A percentile compares a stretch with the other conserved stretches of the same genome.
These are phyloP conservation scores for Delphinella strobiligena DNA, from an alignment of 2,329 filamentous ascomycete genomes.

Conservation along the genomic window DNA sequence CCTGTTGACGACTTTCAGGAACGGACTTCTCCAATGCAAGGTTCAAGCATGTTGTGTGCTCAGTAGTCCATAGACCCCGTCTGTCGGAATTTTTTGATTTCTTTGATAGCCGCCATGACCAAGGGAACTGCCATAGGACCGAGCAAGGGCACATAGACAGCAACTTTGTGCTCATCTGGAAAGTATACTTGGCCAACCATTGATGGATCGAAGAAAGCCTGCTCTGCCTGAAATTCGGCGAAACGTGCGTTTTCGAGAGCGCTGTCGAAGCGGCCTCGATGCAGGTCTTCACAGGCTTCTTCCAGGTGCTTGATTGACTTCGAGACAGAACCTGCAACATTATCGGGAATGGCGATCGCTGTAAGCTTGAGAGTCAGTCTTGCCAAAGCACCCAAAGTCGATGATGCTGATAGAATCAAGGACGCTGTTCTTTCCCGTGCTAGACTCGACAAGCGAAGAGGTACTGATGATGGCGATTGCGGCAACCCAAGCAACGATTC, in stretches of 20 bases:
- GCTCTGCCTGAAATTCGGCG: conserved; percentile 80
- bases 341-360: conserved; percentile 80
- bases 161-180: conserved; percentile 95
- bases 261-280: conserved; percentile 45
- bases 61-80: not conserved
- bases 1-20: too few relatives aligned
- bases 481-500: conserved; percentile 79
- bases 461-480: conserved; percentile 62
- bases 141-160: conserved; percentile 83
- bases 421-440: conserved; percentile 76
- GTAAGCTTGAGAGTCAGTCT: conserved; percentile 72
- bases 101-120: conserved; percentile 70
- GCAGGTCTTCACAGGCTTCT: conserved; percentile 60
- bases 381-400: conserved; percentile 84
- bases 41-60: not conserved
- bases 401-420: conserved; percentile 77
- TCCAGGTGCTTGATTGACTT: conserved; percentile 68
- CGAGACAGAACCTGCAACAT: conserved; percentile 74
- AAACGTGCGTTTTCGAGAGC: conserved; percentile 71
- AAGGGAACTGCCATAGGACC: conserved; percentile 86
- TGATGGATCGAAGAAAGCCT: conserved; percentile 94
- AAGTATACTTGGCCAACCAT: conserved; percentile 99
- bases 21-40: too few relatives aligned
- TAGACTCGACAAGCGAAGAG: conserved; percentile 72
- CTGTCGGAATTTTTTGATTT: conserved; percentile 40